A percentile compares a stretch with the other conserved stretches of the same genome.
Conservation (phyloP, 169 alveolate species). For the Perkinsus chesapeaki region DNA sequence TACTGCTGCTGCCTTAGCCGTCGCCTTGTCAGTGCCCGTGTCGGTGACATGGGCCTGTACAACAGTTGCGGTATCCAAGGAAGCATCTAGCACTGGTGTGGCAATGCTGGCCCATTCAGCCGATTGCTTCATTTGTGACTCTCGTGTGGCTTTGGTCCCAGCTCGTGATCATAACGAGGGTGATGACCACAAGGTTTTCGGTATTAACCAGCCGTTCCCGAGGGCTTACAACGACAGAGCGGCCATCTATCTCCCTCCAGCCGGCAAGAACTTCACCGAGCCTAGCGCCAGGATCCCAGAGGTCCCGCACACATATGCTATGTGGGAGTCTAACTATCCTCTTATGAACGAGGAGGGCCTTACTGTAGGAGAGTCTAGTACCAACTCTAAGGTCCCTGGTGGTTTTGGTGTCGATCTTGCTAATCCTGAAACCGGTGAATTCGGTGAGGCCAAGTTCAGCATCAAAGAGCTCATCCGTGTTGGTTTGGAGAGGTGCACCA, state of each 20-base stretch:
- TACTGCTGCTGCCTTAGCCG: neutral
- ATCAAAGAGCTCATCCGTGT: neutral
- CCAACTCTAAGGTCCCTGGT: neutral
- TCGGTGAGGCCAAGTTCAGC: neutral
- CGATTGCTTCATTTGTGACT: constrained; percentile 6
- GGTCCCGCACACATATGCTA: neutral
- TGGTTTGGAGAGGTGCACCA: constrained; percentile 8
- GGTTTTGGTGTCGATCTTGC: neutral
- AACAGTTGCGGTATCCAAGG: neutral
- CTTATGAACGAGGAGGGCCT: constrained; percentile 12
- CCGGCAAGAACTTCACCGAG: neutral
- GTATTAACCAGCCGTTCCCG: neutral
- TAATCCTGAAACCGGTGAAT: neutral
- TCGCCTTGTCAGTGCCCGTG: neutral
- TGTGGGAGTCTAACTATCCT: neutral
- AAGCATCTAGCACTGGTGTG: neutral
- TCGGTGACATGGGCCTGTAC: constrained; percentile 9
- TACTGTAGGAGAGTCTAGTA: neutral
- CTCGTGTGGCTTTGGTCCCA: neutral
- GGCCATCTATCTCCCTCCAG: neutral
- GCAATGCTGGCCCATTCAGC: constrained; percentile 7
- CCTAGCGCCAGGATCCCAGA: neutral
- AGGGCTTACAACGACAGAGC: neutral
- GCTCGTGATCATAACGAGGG: neutral
- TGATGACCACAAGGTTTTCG: neutral